Evolutionary conservation across 2,329 filamentous ascomycete genomes (phyloP), one percentile per base, ranked within the genome.

Genomic region (Exophiala bonariae): DNA sequence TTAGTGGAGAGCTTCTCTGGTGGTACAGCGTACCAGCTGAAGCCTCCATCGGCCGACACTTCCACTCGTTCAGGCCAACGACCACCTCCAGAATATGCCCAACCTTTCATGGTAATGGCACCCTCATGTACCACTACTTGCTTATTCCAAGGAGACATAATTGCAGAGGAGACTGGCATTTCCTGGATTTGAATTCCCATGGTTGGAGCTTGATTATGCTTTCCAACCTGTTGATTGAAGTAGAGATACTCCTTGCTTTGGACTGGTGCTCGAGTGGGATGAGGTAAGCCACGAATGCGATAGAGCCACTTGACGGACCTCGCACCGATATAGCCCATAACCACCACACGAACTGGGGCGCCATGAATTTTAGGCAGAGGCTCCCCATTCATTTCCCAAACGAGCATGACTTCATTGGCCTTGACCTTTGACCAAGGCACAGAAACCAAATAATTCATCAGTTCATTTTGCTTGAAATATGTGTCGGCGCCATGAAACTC

Each of bases 371-470:
- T 74, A 0, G 83, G 84, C 0, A 87, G 68, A 0, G 74, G 73
- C 50, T 84, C 69, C 4, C 79, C 83, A 54, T 87, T 87, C 84
- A 87, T 87, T 59, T 86, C 80, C 82, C 82, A 87, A 0, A 80
- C 81, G 0, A 87, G 71, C 44, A 87, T 70, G 0, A 87, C 84
- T 58, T 87, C 81, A 53, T 85, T 78, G 7, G 73, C 67, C 55
- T 82, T 83, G 37, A 86, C 83, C 63, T 88, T 88, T 5, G 77
- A 75, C 70, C 76, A 83, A 0, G 85, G 85, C 0, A 87, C 81
- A 11, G 75, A 80, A 38, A 87, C 82, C 16, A 78, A 71, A 57
- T 87, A 89, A 63, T 88, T 88, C 67, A 78, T 79, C 0, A 77
- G 73, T 35, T 84, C 67, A 13, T 77, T 74, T 40, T 82, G 79